These are phyloP conservation scores for Zhuliangozyma blackwelliae DNA, from an alignment of 1,139 yeast species.

Conservation along the genomic window DNA sequence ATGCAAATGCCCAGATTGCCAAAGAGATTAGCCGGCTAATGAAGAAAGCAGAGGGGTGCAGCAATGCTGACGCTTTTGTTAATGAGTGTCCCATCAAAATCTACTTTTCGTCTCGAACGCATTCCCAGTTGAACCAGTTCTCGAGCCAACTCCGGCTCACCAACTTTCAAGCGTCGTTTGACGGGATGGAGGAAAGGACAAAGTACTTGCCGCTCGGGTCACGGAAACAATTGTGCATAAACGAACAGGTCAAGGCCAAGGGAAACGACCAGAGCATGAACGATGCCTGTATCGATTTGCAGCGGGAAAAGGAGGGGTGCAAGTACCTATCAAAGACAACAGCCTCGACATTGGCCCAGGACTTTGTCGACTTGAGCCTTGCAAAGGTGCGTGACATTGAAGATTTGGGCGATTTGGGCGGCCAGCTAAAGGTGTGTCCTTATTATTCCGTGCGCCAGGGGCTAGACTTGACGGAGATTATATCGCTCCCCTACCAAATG, in stretches of 20 bases:
- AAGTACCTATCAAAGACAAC: slow-evolving; percentile 37
- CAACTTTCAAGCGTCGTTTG: slow-evolving; percentile 58
- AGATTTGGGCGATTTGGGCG: slow-evolving; percentile 65
- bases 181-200: slow-evolving; percentile 34
- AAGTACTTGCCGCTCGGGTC: slow-evolving; percentile 75
- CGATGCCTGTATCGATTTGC: slow-evolving; percentile 78
- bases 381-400: slow-evolving; percentile 77
- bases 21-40: slow-evolving; percentile 43
- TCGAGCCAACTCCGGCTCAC: slow-evolving; percentile 68
- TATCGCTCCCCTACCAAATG: slow-evolving; percentile 84
- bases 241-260: slow-evolving; percentile 53
- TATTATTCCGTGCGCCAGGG: slow-evolving; percentile 70
- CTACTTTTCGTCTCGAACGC: slow-evolving; percentile 81
- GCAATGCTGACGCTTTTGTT: slow-evolving; percentile 6
- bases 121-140: slow-evolving; percentile 83
- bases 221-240: slow-evolving; percentile 79
- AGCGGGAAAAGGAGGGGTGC: slow-evolving; percentile 48
- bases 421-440: slow-evolving; percentile 61
- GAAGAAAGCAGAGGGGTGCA: slow-evolving; percentile 28
- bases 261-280: slow-evolving; percentile 56
- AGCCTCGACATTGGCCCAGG: slow-evolving; percentile 28
- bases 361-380: slow-evolving; percentile 58
- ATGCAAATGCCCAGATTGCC: slow-evolving; percentile 26
- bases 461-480: slow-evolving; percentile 58
- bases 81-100: slow-evolving; percentile 44